Base-by-base conservation (phyloP, 1,139 yeast genomes). In the Nakaseomyces bracarensis region DNA sequence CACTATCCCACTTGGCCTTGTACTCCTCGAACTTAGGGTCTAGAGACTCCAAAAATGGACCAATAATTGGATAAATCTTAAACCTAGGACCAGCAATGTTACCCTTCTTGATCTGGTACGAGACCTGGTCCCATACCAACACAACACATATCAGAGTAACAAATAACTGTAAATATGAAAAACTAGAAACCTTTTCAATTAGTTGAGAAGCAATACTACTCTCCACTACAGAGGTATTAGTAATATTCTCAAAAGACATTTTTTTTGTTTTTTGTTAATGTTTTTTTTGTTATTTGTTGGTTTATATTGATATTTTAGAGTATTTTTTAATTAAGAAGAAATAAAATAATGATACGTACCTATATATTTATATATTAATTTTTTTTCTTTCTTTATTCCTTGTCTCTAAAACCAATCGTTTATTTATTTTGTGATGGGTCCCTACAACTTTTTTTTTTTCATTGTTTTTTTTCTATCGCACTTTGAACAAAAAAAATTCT, bases 11-110 rank as follows among this genome's bases (percentile, higher is more conserved):
- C 64, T 91, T 91, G 43, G 85, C 85, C 62, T 76, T 71, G 65
- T 91, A 91, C 59, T 83, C 96, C 60, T 85, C 95, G 61, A 91
- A 91, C 64, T 89, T 89, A 25, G 98, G 98, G 67, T 91, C 91
- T 60, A 91, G 70, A n/a, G 94, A 81, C 62, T 91, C 97, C 63
- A 91, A 70, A 57, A 91, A 91, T 3, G 98, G 97, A 4, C 98
- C 98, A 53, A 91, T 89, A 43, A 91, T 71, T 1, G 98, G 98
- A 87, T 94, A 89, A 42, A 87, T 54, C 64, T 91, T 91, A 63
- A 73, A 76, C 37, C 68, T 64, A 18, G 97, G 98, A 20, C 98
- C 98, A 10, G 87, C 96, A 61, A 89, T 86, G 36, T 74, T 61
- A 34, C 96, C 96, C 66, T 91, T 91, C 50, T 78, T 77, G 43